phyloP scores from a whole-genome alignment of 2,329 filamentous ascomycete species.

The Cordyceps militaris region DNA sequence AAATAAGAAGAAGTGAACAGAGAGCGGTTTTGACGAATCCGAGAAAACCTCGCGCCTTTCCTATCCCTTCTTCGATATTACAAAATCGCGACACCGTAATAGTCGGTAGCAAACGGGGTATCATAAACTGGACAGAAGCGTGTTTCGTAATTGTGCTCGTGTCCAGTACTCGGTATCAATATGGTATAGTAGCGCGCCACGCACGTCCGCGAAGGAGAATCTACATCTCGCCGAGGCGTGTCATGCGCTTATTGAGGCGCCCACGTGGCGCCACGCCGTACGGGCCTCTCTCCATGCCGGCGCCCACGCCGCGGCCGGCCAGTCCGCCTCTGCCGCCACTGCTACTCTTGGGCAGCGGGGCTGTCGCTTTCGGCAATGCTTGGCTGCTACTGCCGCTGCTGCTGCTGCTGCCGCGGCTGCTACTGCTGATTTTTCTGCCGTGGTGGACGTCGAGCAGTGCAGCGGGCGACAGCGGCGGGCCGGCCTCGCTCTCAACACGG shows the following conservation, averaged over 20 bases:
- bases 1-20: not conserved
- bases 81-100: not conserved
- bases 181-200: not conserved
- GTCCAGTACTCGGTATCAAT: not conserved
- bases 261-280: constrained; percentile 23
- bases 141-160: not conserved
- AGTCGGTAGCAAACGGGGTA: not conserved
- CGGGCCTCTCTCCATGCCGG: constrained; percentile 15
- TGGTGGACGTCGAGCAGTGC: constrained; percentile 2
- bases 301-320: not conserved
- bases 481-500: constrained; percentile 31
- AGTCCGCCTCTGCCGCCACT: constrained; percentile 4
- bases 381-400: not conserved
- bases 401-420: not conserved
- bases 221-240: constrained; percentile 52
- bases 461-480: not conserved
- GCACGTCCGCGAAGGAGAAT: not conserved
- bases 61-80: not conserved
- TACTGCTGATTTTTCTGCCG: no score
- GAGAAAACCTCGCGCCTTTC: not conserved
- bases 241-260: constrained; percentile 51
- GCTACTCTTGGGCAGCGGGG: not conserved
- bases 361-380: not conserved
- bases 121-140: not conserved
- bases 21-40: not conserved